Base-by-base conservation (phyloP, 163 green algal genomes). In the Scenedesmus sp. region DNA sequence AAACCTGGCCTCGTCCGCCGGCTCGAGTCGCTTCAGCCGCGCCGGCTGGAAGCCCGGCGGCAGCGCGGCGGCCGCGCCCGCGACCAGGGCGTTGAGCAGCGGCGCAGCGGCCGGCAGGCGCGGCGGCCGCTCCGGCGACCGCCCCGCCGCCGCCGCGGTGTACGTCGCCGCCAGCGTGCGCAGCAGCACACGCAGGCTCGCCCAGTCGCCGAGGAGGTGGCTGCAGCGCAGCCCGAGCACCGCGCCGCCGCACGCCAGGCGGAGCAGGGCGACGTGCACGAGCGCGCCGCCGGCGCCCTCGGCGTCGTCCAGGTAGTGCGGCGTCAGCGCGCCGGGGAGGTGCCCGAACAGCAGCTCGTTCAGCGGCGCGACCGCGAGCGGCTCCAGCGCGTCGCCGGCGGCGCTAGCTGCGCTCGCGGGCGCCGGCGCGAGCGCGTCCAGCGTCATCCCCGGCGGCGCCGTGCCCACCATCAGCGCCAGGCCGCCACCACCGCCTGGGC, bases 151-250 rank as follows among this genome's bases (percentile, higher is more conserved):
- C 54, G 26, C 9, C 51, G 29, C 13, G 18, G 13, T 54, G 58
- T 80, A 70, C 51, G 71, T 58, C 63, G 42, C 58, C 44, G 58
- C 58, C 5, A 70, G 57, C 6, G 7, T 42, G 28, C 45, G 14
- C 20, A 80, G 44, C 28, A 80, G 58, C 58, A 80, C 15, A 13
- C 47, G 28, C 3, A 39, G 10, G 45, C 71, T 80, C 18, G 15
- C 57, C 56, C 56, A 80, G 31, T 80, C 71, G 20, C 56, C 71
- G 34, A 80, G 7, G 0, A 72, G 71, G 31, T 80, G 71, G 17
- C n/a, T 63, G 29, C 34, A 44, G 14, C 71, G 44, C n/a, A 72
- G 28, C 0, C 71, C 71, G 13, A 80, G 20, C 11, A 80, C 54
- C 33, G 45, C 71, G 2, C 71, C 71, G 3, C 44, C 71, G 28